Evolutionary conservation across 129 eudicot species (phyloP).

Genomic region (sunflower (Helianthus annuus)): HanXRQr2.0-SUNRISE NC_035440.2:48552023-48552522

Average conservation of each 20-base stretch:
- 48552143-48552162: slow-evolving; percentile 33
- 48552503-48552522: slow-evolving; percentile 33
- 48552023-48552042: not conserved
- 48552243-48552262: not conserved
- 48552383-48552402: slow-evolving; percentile 34
- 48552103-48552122: slow-evolving; percentile 7
- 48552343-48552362: slow-evolving; percentile 30
- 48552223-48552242: slow-evolving; percentile 7
- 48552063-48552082: not conserved
- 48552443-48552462: slow-evolving; percentile 35
- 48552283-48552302: slow-evolving; percentile 34
- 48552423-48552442: slow-evolving; percentile 34
- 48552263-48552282: slow-evolving; percentile 34
- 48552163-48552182: slow-evolving; percentile 44
- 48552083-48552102: not conserved
- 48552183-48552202: slow-evolving; percentile 1
- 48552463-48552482: slow-evolving; percentile 38
- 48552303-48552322: slow-evolving; percentile 20
- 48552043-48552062: slow-evolving; percentile 10
- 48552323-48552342: slow-evolving; percentile 37
- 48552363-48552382: slow-evolving; percentile 41
- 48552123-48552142: slow-evolving; percentile 37
- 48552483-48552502: slow-evolving; percentile 20
- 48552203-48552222: not conserved
- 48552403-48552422: slow-evolving; percentile 40